Evolutionary conservation across 768 basidiomycete species (phyloP).

Genomic region (Tricholoma flavovirens): DNA sequence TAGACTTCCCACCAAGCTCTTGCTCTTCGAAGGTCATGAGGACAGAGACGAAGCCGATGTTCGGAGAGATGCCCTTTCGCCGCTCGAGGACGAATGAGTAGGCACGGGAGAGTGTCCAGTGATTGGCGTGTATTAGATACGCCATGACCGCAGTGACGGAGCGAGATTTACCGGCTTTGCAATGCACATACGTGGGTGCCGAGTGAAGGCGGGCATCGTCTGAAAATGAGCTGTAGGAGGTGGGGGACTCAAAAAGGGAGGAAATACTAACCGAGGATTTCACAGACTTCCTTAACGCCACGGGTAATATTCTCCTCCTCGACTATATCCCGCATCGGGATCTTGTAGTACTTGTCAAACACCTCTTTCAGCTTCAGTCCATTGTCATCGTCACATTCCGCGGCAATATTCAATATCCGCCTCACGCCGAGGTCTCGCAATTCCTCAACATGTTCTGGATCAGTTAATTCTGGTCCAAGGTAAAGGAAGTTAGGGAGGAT

Average conservation of each 20-base stretch:
- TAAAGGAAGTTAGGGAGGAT: slow-evolving; percentile 90
- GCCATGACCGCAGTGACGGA: slow-evolving; percentile 97
- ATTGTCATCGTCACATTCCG: slow-evolving; percentile 83
- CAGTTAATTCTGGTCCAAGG: slow-evolving; percentile 82
- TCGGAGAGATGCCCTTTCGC: slow-evolving; percentile 91
- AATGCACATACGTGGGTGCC: slow-evolving; percentile 90
- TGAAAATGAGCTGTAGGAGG: slow-evolving; percentile 23
- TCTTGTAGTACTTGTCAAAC: slow-evolving; percentile 81
- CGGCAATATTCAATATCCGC: slow-evolving; percentile 86
- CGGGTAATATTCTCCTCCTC: slow-evolving; percentile 86
- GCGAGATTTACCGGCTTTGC: slow-evolving; percentile 92
- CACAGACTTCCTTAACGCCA: slow-evolving; percentile 81
- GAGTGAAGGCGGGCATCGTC: slow-evolving; percentile 91
- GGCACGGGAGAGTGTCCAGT: slow-evolving; percentile 90
- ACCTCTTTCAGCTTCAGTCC: slow-evolving; percentile 58
- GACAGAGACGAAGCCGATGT: slow-evolving; percentile 96
- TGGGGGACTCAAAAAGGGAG: not conserved
- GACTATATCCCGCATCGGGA: slow-evolving; percentile 93
- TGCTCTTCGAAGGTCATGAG: slow-evolving; percentile 95
- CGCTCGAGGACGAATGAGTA: slow-evolving; percentile 91
- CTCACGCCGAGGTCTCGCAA: slow-evolving; percentile 73
- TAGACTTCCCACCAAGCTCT: slow-evolving; percentile 73
- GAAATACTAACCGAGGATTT: slow-evolving; percentile 67
- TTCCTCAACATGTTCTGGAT: slow-evolving; percentile 68
- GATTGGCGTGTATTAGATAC: slow-evolving; percentile 95